phyloP scores from a whole-genome alignment of 2,329 filamentous ascomycete genomes.

The Lachnellula cervina region DNA sequence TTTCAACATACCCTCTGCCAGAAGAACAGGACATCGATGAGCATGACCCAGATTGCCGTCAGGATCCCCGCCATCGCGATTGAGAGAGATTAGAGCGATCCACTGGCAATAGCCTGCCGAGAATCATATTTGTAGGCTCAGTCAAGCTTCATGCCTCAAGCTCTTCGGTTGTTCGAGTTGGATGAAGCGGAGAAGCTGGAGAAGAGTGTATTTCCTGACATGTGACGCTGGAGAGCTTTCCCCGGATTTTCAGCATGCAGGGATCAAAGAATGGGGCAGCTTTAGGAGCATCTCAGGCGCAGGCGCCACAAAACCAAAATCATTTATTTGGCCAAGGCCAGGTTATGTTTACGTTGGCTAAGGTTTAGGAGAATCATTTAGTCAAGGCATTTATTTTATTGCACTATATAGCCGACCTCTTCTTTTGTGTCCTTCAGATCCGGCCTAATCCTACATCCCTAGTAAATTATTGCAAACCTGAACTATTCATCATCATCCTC shows the following conservation, averaged over 20 bases:
- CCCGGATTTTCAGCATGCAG: conserved; percentile 8
- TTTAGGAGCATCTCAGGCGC: no score
- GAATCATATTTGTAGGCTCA: not conserved
- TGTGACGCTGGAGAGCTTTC: conserved; percentile 8
- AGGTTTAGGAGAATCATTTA: no score
- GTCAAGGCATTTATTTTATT: no score
- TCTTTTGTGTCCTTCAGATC: no score
- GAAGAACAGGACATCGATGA: conserved; percentile 57
- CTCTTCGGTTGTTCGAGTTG: not conserved
- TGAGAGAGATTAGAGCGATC: not conserved
- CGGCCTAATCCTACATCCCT: not conserved
- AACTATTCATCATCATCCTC: conserved; percentile 42
- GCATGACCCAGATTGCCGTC: conserved; percentile 49
- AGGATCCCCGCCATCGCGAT: conserved; percentile 26
- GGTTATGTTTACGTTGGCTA: no score
- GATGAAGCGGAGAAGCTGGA: not conserved
- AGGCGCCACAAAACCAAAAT: no score
- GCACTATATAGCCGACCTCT: no score
- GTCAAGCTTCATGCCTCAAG: not conserved
- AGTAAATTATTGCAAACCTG: not conserved
- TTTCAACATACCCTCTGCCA: conserved; percentile 45
- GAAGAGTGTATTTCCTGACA: conserved; percentile 1
- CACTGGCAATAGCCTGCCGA: not conserved
- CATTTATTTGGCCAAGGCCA: no score
- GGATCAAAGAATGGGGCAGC: not conserved